phyloP scores from a whole-genome alignment of 805 yeast species.

The Candida germanica region DNA sequence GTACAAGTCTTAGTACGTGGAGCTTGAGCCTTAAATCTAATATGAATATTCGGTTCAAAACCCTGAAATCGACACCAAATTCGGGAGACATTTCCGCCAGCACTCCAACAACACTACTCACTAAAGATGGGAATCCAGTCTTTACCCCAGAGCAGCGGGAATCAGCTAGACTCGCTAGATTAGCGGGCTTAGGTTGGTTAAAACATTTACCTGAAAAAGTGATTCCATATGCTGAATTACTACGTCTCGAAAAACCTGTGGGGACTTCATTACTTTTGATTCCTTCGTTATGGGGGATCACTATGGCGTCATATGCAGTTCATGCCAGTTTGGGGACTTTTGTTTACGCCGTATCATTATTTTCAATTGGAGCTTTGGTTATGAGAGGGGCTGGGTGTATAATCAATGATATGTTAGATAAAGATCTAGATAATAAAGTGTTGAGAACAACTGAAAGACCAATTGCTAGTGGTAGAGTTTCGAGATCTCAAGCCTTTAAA shows the following conservation, averaged over 20 bases:
- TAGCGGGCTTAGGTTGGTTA: constrained; percentile 44
- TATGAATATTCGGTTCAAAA: no score
- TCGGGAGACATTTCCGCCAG: no score
- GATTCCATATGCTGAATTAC: constrained; percentile 89
- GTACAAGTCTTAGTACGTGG: no score
- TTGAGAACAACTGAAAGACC: constrained; percentile 89
- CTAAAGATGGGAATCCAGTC: neutral
- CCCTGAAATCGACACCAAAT: no score
- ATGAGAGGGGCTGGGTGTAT: constrained; percentile 99
- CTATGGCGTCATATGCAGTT: constrained; percentile 78
- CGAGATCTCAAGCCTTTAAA: constrained; percentile 61
- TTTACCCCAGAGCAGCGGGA: constrained; percentile 43
- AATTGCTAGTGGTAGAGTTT: constrained; percentile 82
- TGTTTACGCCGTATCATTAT: constrained; percentile 58
- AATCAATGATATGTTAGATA: constrained; percentile 84
- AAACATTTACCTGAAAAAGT: constrained; percentile 63
- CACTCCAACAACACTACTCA: no score
- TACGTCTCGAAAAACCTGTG: constrained; percentile 93
- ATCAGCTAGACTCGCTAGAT: constrained; percentile 51
- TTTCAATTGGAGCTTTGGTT: constrained; percentile 78
- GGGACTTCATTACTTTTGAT: constrained; percentile 81
- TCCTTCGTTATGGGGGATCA: constrained; percentile 91
- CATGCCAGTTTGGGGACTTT: constrained; percentile 69
- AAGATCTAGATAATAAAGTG: constrained; percentile 79
- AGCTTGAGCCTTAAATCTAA: no score